Conservation (phyloP, 2,329 filamentous ascomycete species). For the Diaporthe destruens region DNA sequence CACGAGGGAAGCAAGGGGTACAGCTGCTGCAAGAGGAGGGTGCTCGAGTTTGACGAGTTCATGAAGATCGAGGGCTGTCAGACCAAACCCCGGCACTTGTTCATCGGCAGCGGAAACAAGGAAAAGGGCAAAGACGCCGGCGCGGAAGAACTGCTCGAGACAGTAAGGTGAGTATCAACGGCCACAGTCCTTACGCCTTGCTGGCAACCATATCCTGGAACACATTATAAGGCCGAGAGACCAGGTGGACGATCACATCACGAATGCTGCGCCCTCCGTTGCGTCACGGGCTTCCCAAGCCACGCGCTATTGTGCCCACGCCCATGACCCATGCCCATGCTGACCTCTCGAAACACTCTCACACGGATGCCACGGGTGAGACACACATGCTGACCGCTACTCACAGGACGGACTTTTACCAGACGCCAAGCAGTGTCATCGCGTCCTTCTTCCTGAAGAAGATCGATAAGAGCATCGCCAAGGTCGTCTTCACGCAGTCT, state of each 20-base stretch:
- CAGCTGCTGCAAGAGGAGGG: slow-evolving; percentile 94
- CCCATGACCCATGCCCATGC: slow-evolving; percentile 1
- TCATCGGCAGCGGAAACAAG: slow-evolving; percentile 82
- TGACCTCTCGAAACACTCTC: slow-evolving; percentile 16
- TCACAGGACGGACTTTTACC: slow-evolving; percentile 88
- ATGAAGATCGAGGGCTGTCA: slow-evolving; percentile 94
- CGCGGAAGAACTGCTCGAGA: slow-evolving; percentile 80
- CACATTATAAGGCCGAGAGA: slow-evolving; percentile 1
- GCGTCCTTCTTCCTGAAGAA: slow-evolving; percentile 97
- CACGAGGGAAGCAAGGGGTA: slow-evolving; percentile 99
- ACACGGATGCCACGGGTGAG: slow-evolving; percentile 19
- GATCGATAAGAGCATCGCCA: slow-evolving; percentile 85
- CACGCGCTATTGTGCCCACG: slow-evolving; percentile 9
- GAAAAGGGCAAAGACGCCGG: slow-evolving; percentile 58
- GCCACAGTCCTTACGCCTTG: slow-evolving; percentile 9
- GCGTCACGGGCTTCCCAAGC: slow-evolving; percentile 27
- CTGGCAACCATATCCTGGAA: slow-evolving; percentile 19
- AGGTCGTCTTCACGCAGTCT: slow-evolving; percentile 74
- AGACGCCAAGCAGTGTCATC: slow-evolving; percentile 86
- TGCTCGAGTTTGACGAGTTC: slow-evolving; percentile 98
- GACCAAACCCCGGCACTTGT: slow-evolving; percentile 85
- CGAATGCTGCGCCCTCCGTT: slow-evolving; percentile 13
- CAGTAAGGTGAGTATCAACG: slow-evolving; percentile 72
- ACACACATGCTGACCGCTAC: slow-evolving; percentile 20
- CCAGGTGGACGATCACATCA: slow-evolving; percentile 11